Conservation (phyloP, 1,284 basidiomycete genomes). For the Volvariella surrecta region DNA sequence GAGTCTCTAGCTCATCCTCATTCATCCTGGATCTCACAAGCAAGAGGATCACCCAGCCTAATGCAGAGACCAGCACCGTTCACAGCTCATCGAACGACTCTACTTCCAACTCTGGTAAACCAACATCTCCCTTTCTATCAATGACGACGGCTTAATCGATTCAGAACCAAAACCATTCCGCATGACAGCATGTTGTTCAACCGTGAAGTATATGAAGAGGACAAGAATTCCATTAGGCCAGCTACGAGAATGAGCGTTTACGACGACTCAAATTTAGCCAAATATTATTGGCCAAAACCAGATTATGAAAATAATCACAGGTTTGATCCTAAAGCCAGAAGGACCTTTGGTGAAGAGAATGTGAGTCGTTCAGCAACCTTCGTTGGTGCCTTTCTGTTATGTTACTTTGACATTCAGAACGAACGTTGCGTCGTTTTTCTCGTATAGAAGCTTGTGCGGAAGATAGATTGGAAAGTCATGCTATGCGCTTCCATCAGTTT, state of each 20-base stretch:
- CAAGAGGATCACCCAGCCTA: too few relatives aligned
- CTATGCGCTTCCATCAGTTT: conserved; percentile 59
- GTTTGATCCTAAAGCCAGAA: conserved; percentile 58
- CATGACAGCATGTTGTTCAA: conserved; percentile 22
- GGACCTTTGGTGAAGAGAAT: conserved; percentile 63
- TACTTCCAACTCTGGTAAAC: neutral
- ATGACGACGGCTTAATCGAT: conserved; percentile 18
- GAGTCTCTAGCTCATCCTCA: too few relatives aligned
- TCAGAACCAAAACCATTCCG: conserved; percentile 20
- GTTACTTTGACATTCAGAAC: too few relatives aligned
- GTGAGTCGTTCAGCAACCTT: conserved; percentile 19
- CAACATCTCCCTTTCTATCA: too few relatives aligned
- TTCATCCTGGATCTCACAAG: neutral
- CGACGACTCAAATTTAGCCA: conserved; percentile 43
- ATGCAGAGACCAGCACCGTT: neutral
- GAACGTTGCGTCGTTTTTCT: neutral
- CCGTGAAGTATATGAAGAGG: conserved; percentile 11
- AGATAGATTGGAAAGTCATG: conserved; percentile 60
- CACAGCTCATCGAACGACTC: neutral
- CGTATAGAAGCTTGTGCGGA: conserved; percentile 40
- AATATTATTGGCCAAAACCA: conserved; percentile 45
- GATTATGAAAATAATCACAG: conserved; percentile 57
- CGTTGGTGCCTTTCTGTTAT: too few relatives aligned
- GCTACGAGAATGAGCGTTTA: conserved; percentile 47
- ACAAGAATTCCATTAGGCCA: conserved; percentile 28